These are phyloP conservation scores for Geranium rotundifolium DNA, from an alignment of 345 rosid species.

Conservation along the genomic window DNA sequence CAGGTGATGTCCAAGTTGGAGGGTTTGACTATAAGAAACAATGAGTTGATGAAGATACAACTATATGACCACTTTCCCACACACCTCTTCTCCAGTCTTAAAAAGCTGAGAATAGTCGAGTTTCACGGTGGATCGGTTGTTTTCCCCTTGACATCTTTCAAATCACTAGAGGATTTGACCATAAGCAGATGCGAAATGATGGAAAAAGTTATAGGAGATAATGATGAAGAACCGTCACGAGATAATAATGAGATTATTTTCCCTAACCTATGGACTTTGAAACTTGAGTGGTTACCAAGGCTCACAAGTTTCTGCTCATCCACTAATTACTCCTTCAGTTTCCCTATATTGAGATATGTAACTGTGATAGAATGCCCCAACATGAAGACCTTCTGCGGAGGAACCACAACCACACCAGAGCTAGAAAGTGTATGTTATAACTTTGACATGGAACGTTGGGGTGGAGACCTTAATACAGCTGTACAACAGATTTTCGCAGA, in stretches of 20 bases:
- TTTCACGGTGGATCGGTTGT: background rate
- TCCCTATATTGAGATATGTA: background rate
- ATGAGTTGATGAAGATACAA: background rate
- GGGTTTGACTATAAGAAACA: background rate
- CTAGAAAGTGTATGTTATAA: too few species aligned
- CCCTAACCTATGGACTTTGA: background rate
- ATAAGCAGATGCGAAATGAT: slow-evolving; percentile 6
- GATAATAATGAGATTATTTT: background rate
- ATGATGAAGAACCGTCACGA: too few species aligned
- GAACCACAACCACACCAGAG: background rate
- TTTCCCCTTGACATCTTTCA: background rate
- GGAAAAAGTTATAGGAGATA: slow-evolving; percentile 1
- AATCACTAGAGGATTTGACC: background rate
- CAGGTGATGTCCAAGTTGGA: background rate
- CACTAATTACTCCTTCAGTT: background rate
- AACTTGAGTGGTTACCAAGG: background rate
- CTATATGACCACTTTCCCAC: background rate
- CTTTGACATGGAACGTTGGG: background rate
- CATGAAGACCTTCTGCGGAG: background rate
- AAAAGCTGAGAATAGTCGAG: background rate
- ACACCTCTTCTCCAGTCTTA: background rate
- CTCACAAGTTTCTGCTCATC: background rate
- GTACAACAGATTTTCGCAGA: background rate
- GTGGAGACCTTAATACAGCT: background rate
- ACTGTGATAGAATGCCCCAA: background rate